Percentiles rank a stretch among this genome's conserved stretches.
These are phyloP conservation scores for Phytophthora podocarpi DNA, from an alignment of 352 stramenopile genomes.

Conservation along the genomic window DNA sequence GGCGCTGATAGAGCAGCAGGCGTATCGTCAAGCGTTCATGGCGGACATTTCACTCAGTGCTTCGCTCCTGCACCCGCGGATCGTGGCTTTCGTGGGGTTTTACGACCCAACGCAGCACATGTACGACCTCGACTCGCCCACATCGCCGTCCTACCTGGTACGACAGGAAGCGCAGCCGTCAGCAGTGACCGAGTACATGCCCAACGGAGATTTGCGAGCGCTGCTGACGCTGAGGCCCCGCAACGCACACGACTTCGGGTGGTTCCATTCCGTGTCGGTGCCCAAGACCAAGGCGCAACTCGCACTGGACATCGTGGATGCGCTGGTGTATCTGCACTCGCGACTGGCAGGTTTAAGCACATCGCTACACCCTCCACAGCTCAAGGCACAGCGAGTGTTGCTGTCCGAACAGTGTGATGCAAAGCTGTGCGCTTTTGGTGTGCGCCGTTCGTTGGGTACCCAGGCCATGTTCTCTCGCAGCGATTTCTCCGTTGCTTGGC, in stretches of 20 bases:
- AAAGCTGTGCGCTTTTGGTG: conserved; percentile 59
- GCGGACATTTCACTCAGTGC: conserved; percentile 36
- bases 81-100: conserved; percentile 48
- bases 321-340: conserved; percentile 55
- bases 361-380: conserved; percentile 35
- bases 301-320: conserved; percentile 53
- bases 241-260: conserved; percentile 39
- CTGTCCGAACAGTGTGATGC: conserved; percentile 48
- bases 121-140: conserved; percentile 28
- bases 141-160: conserved; percentile 25
- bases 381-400: conserved; percentile 53
- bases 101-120: conserved; percentile 25
- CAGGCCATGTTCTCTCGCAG: conserved; percentile 14
- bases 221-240: conserved; percentile 35
- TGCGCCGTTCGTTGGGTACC: conserved; percentile 23
- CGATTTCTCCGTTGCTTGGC: conserved; percentile 48
- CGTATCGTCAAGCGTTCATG: conserved; percentile 42
- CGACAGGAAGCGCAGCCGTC: conserved; percentile 24
- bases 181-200: conserved; percentile 53
- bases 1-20: conserved; percentile 28
- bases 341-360: conserved; percentile 19
- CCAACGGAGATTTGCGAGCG: conserved; percentile 42
- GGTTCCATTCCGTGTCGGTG: conserved; percentile 35
- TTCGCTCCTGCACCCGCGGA: conserved; percentile 35
- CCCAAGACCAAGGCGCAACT: conserved; percentile 42